phyloP scores from a whole-genome alignment of 2,329 filamentous ascomycete species.

The Thielaviopsis musarum region DNA sequence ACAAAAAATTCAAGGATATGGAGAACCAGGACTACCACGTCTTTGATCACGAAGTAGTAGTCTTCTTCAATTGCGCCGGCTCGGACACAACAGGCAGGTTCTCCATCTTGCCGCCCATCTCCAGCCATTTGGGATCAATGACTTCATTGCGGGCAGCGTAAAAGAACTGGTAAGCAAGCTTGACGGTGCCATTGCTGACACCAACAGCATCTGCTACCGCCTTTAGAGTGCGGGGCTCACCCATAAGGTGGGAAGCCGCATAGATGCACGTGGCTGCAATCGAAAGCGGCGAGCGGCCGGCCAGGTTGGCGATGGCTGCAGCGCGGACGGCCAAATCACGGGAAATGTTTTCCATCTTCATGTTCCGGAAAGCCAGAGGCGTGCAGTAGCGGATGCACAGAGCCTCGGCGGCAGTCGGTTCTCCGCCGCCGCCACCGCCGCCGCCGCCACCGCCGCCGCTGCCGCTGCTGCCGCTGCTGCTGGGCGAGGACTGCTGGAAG shows the following conservation, averaged over 20 bases:
- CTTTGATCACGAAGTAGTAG: too few relatives aligned
- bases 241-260: constrained; percentile 80
- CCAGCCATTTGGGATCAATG: constrained; percentile 59
- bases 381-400: constrained; percentile 84
- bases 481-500: neutral
- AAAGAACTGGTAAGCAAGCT: constrained; percentile 83
- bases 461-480: too few relatives aligned
- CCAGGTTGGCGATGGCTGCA: constrained; percentile 60
- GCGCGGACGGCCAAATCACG: constrained; percentile 64
- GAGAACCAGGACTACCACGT: too few relatives aligned
- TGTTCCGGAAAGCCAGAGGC: constrained; percentile 56
- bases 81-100: constrained; percentile 58
- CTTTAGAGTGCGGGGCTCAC: constrained; percentile 61
- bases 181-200: constrained; percentile 93
- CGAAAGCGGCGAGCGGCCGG: constrained; percentile 83
- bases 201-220: constrained; percentile 72
- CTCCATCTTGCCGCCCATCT: constrained; percentile 52
- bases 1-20: too few relatives aligned
- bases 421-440: too few relatives aligned
- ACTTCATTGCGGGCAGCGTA: constrained; percentile 58
- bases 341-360: constrained; percentile 64
- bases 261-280: constrained; percentile 93
- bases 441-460: too few relatives aligned
- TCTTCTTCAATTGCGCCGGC: too few relatives aligned
- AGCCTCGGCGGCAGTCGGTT: constrained; percentile 48